Evolutionary conservation across 169 alveolate genomes (phyloP).

Genomic region (Plasmodium adleri): DNA sequence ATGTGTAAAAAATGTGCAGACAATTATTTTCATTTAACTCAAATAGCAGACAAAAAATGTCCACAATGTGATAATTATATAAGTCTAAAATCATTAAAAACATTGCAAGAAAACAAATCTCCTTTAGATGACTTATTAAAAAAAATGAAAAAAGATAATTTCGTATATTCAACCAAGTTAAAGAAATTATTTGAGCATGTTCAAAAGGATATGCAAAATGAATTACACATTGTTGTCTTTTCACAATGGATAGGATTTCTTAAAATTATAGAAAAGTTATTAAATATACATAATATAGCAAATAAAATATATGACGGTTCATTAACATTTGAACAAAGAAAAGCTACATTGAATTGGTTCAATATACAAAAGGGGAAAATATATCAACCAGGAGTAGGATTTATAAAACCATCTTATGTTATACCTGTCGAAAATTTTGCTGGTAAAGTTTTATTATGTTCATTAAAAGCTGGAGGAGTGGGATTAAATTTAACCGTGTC

Average conservation of each 20-base stretch:
- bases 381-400: conserved; percentile 66
- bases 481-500: conserved; percentile 91
- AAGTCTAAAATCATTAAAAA: conserved; percentile 61
- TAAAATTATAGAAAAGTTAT: conserved; percentile 63
- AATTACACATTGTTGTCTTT: conserved; percentile 71
- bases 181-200: conserved; percentile 64
- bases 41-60: conserved; percentile 68
- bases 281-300: conserved; percentile 56
- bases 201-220: conserved; percentile 68
- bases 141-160: conserved; percentile 72
- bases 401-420: conserved; percentile 13
- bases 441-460: conserved; percentile 84
- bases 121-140: conserved; percentile 60
- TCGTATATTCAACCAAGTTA: conserved; percentile 68
- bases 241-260: conserved; percentile 78
- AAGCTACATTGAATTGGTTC: conserved; percentile 62
- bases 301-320: conserved; percentile 72
- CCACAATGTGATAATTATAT: conserved; percentile 58
- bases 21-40: conserved; percentile 62
- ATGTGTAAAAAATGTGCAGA: conserved; percentile 76
- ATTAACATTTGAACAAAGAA: conserved; percentile 57
- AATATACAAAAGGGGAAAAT: conserved; percentile 68
- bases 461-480: conserved; percentile 92
- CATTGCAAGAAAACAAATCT: conserved; percentile 65
- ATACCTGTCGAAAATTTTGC: conserved; percentile 71